Conservation (phyloP, 2,329 filamentous ascomycete genomes). For the Colletotrichum phormii region DNA sequence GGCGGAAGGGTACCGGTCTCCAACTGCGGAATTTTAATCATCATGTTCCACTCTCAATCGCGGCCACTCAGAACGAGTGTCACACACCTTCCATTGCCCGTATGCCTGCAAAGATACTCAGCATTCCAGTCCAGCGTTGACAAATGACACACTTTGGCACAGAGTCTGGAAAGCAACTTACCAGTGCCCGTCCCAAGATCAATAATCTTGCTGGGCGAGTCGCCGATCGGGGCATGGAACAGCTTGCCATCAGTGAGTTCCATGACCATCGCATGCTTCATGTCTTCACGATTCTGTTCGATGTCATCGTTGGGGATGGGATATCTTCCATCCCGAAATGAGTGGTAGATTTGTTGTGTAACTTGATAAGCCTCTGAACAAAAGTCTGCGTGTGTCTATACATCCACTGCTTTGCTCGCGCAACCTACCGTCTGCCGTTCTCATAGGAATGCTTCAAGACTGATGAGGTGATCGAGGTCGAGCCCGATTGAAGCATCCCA, state of each 20-base stretch:
- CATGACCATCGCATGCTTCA: constrained; percentile 47
- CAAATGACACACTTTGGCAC: too few relatives aligned
- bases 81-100: not conserved
- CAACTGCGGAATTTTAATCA: not conserved
- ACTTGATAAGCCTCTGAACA: not conserved
- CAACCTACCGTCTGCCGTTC: not conserved
- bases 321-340: constrained; percentile 34
- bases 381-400: not conserved
- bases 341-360: not conserved
- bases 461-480: not conserved
- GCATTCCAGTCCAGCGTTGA: not conserved
- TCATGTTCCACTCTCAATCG: constrained; percentile 40
- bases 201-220: constrained; percentile 43
- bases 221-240: constrained; percentile 46
- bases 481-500: not conserved
- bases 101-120: constrained; percentile 19
- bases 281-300: constrained; percentile 42
- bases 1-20: constrained; percentile 37
- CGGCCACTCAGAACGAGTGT: not conserved
- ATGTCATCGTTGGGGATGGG: constrained; percentile 43
- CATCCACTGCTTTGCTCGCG: not conserved
- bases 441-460: not conserved
- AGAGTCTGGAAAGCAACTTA: constrained; percentile 7
- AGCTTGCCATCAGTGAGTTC: constrained; percentile 42
- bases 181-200: constrained; percentile 44